Base-by-base conservation (phyloP, 2,329 filamentous ascomycete genomes). In the Catunica adiposa region DNA sequence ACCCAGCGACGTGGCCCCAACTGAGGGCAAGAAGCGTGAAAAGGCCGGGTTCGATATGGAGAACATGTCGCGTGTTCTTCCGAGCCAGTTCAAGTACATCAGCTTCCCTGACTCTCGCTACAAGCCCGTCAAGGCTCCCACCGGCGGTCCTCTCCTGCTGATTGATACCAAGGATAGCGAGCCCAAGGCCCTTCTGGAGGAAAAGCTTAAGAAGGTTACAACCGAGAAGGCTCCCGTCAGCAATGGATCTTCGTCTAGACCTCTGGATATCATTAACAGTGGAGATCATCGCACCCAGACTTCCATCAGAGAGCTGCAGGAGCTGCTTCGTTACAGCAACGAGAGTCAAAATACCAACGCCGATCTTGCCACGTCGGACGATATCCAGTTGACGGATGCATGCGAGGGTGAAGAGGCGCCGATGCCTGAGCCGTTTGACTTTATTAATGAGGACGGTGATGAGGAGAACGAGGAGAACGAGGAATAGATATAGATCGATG, bases 41-140 rank as follows among this genome's bases (percentile, higher is more conserved):
- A 97, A 95, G 78, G 79, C 94, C 58, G 92, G 92, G 62, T 96
- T 92, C 67, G 89, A 96, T 61, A 78, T 98, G 60, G 86, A 92
- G 66, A 98, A 98, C 74, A 94, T 98, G 88, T 94, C 86, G 55
- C 80, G 92, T 63, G 89, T 98, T 37, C 79, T 98, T 51, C 92
- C 89, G 1, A 80, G 81, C 50, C 92, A 98, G 72, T 79, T 97
- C 65, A 95, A 94, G 73, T 96, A 90, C 68, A 87, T 98, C 65
- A 94, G 82, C 68, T 95, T 98, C 75, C 81, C 87, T 51, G 79
- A 86, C 60, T 86, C 86, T 48, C 83, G 94, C 62, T 98, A 96
- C 70, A 87, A 86, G 75, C 90, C 92, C 37, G 89, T 97, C 59
- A 81, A 81, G 69, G 78, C 94, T 85, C 87, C 90, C 60, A 97